Conservation (phyloP, 208 protist genomes). For the Trypanosoma vivax region DNA sequence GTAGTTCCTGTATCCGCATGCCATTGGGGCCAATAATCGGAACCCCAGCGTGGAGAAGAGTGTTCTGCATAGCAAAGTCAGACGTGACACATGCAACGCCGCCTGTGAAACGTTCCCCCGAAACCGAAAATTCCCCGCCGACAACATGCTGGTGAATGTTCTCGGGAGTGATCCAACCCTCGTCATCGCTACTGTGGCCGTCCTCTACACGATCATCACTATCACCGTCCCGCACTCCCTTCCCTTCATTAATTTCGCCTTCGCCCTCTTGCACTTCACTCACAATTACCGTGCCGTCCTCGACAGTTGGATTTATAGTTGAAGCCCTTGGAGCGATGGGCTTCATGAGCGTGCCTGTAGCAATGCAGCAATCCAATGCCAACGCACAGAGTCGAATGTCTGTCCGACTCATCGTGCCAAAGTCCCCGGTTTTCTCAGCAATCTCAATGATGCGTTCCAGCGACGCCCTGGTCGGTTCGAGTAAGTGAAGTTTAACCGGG, state of each 20-base stretch:
- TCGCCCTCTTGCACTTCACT: constrained; percentile 14
- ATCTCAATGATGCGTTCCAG: constrained; percentile 54
- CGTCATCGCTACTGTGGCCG: constrained; percentile 52
- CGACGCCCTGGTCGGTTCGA: constrained; percentile 61
- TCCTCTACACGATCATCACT: constrained; percentile 7
- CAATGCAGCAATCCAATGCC: constrained; percentile 72
- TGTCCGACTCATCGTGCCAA: constrained; percentile 80
- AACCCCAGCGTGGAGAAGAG: constrained; percentile 87
- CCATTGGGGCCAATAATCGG: constrained; percentile 81
- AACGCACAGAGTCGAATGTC: constrained; percentile 87
- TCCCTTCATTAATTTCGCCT: constrained; percentile 7
- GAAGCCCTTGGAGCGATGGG: constrained; percentile 56
- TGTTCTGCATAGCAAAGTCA: constrained; percentile 95
- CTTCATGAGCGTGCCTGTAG: constrained; percentile 23
- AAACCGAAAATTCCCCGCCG: constrained; percentile 6
- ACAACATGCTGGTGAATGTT: constrained; percentile 56
- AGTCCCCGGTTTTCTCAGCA: constrained; percentile 86
- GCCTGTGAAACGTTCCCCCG: constrained; percentile 41
- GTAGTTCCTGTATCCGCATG: constrained; percentile 82
- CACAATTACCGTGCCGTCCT: constrained; percentile 14
- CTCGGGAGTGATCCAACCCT: constrained; percentile 90
- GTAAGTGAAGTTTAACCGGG: constrained; percentile 51
- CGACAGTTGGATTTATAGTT: constrained; percentile 35
- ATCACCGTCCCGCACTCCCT: background rate
- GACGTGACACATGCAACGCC: constrained; percentile 90